Conservation (phyloP, 345 rosid species). For the Rhizophora mangle region DNA sequence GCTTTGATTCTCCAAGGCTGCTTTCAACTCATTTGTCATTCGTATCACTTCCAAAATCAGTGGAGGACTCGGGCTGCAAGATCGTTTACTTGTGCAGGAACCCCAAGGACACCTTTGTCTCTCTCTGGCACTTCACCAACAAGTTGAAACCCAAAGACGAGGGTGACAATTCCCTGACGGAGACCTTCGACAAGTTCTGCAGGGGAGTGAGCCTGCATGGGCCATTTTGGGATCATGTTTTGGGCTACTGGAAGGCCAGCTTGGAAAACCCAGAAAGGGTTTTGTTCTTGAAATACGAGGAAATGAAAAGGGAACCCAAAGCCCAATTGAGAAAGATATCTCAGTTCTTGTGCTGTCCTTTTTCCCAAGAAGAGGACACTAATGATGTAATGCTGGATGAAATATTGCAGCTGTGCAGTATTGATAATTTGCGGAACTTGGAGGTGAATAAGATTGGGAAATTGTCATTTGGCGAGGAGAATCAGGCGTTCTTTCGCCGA, state of each 20-base stretch:
- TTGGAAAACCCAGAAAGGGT: constrained; percentile 37
- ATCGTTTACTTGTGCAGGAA: constrained; percentile 56
- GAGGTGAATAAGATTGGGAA: constrained; percentile 45
- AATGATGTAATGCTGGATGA: constrained; percentile 26
- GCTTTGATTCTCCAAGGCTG: constrained; percentile 36
- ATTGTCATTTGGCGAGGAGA: constrained; percentile 27
- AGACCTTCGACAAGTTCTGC: constrained; percentile 42
- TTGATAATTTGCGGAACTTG: constrained; percentile 41
- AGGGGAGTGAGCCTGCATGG: constrained; percentile 45
- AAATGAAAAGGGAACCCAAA: constrained; percentile 33
- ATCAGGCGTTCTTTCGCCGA: constrained; percentile 37
- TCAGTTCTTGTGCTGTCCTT: constrained; percentile 43
- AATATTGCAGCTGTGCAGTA: constrained; percentile 51
- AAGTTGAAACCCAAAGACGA: constrained; percentile 26
- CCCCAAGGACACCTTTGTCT: constrained; percentile 55
- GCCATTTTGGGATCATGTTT: constrained; percentile 61
- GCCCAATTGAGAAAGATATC: constrained; percentile 37
- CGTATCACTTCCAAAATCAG: constrained; percentile 34
- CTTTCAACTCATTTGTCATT: constrained; percentile 42
- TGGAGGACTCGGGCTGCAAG: constrained; percentile 38
- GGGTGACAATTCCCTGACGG: constrained; percentile 29
- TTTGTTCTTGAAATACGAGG: constrained; percentile 53
- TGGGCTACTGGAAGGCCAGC: constrained; percentile 51
- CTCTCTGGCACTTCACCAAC: constrained; percentile 57
- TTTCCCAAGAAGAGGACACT: constrained; percentile 40